Percentiles rank a stretch among this genome's conserved stretches.
These are phyloP conservation scores for Polyplosphaeria fusca DNA, from an alignment of 495 filamentous ascomycete genomes.

Conservation along the genomic window DNA sequence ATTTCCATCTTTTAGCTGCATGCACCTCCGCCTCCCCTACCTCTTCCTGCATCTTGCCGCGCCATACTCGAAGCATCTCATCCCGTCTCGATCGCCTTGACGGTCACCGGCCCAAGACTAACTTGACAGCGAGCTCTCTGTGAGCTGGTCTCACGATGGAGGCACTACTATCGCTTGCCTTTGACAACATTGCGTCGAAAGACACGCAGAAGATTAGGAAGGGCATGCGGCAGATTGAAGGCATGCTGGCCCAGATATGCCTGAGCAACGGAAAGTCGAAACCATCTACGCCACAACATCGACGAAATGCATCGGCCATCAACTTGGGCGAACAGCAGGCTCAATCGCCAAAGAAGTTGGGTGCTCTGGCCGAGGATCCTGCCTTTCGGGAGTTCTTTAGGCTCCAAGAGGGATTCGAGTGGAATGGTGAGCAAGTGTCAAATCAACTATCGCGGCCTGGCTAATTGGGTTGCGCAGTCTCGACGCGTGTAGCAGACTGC, in stretches of 20 bases:
- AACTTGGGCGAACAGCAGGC: slow-evolving; percentile 16
- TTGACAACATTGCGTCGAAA: slow-evolving; percentile 94
- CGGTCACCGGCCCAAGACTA: neutral
- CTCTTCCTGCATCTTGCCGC: slow-evolving; percentile 21
- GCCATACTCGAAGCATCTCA: neutral
- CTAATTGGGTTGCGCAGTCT: no score
- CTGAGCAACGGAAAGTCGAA: slow-evolving; percentile 56
- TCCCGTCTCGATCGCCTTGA: neutral
- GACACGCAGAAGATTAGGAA: slow-evolving; percentile 85
- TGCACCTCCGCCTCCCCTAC: slow-evolving; percentile 15
- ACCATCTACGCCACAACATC: slow-evolving; percentile 40
- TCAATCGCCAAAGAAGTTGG: slow-evolving; percentile 51
- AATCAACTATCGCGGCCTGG: no score
- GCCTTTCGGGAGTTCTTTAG: slow-evolving; percentile 97
- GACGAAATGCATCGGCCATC: slow-evolving; percentile 36
- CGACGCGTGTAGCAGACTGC: slow-evolving; percentile 78
- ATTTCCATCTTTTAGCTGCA: slow-evolving; percentile 27
- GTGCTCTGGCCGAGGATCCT: slow-evolving; percentile 72
- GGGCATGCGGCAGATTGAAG: slow-evolving; percentile 92
- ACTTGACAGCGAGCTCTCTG: slow-evolving; percentile 11
- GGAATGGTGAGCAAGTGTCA: slow-evolving; percentile 84
- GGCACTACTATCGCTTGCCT: slow-evolving; percentile 83
- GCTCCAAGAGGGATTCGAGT: slow-evolving; percentile 93
- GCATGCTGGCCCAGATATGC: slow-evolving; percentile 93
- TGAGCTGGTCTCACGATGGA: slow-evolving; percentile 63